These are phyloP conservation scores for Melastoma candidum DNA, from an alignment of 441 rosid species.

Conservation along the genomic window DNA sequence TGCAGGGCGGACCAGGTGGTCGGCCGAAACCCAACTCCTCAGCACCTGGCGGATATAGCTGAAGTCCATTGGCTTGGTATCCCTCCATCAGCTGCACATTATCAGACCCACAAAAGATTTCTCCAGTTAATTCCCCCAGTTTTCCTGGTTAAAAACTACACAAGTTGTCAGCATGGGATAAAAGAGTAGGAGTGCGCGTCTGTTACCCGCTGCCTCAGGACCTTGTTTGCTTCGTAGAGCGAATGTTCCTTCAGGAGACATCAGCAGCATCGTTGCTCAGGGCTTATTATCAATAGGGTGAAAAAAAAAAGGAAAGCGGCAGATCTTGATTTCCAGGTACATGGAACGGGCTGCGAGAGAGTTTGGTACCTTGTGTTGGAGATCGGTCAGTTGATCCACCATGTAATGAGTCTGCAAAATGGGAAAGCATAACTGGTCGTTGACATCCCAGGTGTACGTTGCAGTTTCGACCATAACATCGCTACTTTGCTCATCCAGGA, in stretches of 20 bases:
- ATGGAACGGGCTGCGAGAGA: slow-evolving; percentile 1
- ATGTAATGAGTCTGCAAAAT: slow-evolving; percentile 69
- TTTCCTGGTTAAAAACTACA: too few species aligned
- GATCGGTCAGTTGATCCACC: slow-evolving; percentile 92
- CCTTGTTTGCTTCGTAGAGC: slow-evolving; percentile 71
- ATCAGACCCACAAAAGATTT: not conserved
- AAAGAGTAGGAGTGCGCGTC: not conserved
- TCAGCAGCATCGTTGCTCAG: not conserved
- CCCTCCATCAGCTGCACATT: slow-evolving; percentile 71
- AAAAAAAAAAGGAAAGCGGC: not conserved
- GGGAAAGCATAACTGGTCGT: not conserved
- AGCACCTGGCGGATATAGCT: too few species aligned
- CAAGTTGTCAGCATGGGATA: too few species aligned
- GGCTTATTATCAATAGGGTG: too few species aligned
- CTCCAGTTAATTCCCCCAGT: too few species aligned
- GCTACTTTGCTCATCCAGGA: too few species aligned
- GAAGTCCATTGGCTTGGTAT: slow-evolving; percentile 34
- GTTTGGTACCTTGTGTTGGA: slow-evolving; percentile 67
- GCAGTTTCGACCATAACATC: too few species aligned
- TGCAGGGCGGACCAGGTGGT: too few species aligned
- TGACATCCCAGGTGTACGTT: too few species aligned
- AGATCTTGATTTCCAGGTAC: not conserved
- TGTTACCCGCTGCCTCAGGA: slow-evolving; percentile 74
- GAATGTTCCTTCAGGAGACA: slow-evolving; percentile 48
- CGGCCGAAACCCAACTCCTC: too few species aligned